Percentiles rank a stretch among this genome's conserved stretches.
phyloP scores from a whole-genome alignment of 768 basidiomycete genomes.

The Leccinellum albellum region DNA sequence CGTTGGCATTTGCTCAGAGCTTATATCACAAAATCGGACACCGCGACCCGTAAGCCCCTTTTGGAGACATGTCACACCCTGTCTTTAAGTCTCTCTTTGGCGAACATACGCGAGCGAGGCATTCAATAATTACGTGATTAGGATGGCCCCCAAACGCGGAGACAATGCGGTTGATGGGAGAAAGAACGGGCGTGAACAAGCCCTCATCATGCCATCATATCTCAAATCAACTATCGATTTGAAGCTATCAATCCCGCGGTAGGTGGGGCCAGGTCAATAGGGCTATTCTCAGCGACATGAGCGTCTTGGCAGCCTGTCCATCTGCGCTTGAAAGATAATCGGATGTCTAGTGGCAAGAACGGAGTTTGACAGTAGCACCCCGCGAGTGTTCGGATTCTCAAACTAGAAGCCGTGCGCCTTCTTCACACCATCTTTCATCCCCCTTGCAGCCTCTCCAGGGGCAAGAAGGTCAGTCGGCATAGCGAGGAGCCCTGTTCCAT shows the following conservation, averaged over 20 bases:
- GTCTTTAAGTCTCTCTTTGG: background rate
- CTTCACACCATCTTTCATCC: too few relatives aligned
- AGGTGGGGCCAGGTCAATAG: background rate
- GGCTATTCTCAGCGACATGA: too few relatives aligned
- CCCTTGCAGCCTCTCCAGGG: background rate
- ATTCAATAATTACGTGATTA: background rate
- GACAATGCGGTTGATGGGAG: conserved; percentile 23
- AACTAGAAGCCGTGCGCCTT: background rate
- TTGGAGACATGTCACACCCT: conserved; percentile 9
- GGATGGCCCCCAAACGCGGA: conserved; percentile 12
- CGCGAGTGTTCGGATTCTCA: background rate
- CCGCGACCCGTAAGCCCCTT: conserved; percentile 8
- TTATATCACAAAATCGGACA: conserved; percentile 15
- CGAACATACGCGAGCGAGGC: background rate
- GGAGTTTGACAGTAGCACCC: background rate
- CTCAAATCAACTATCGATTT: background rate
- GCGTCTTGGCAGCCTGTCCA: background rate
- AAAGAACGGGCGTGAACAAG: conserved; percentile 21
- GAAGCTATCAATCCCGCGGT: background rate
- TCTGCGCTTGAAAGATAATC: too few relatives aligned
- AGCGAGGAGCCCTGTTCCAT: background rate
- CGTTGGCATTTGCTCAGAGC: background rate
- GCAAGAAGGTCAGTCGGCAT: background rate
- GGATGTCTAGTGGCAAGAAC: background rate
- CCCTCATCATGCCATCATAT: background rate